Percentiles rank a stretch among this genome's conserved stretches.
Evolutionary conservation across 78 protist species (phyloP).

Genomic region (Cavenderia fasciculata): DNA sequence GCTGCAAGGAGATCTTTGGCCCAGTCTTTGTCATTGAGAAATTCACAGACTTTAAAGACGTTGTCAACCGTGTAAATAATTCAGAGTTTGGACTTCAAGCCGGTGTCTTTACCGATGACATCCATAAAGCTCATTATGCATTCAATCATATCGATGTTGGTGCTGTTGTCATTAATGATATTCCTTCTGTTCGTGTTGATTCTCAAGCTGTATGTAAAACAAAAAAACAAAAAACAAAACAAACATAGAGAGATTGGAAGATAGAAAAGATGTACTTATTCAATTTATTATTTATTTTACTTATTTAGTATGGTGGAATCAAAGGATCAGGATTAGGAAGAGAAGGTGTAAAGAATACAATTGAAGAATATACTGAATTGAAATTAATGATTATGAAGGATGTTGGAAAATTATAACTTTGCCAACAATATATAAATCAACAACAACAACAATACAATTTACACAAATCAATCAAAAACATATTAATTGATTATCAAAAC

Average conservation of each 20-base stretch:
- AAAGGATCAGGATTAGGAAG: slow-evolving; percentile 88
- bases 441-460: too few species aligned
- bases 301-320: slow-evolving; percentile 83
- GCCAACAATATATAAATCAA: too few species aligned
- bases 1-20: slow-evolving; percentile 81
- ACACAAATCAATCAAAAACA: too few species aligned
- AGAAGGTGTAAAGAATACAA: slow-evolving; percentile 86
- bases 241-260: too few species aligned
- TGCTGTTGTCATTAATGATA: slow-evolving; percentile 87
- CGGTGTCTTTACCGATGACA: slow-evolving; percentile 85
- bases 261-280: too few species aligned
- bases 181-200: slow-evolving; percentile 85
- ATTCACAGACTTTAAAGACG: slow-evolving; percentile 77
- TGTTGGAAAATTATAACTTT: too few species aligned
- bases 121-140: slow-evolving; percentile 77
- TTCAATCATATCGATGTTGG: slow-evolving; percentile 85
- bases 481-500: too few species aligned
- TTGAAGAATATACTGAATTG: slow-evolving; percentile 85
- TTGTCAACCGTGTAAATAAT: slow-evolving; percentile 60
- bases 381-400: slow-evolving; percentile 85
- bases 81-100: slow-evolving; percentile 89
- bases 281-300: not conserved
- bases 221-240: too few species aligned
- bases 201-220: slow-evolving; percentile 79
- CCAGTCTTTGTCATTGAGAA: slow-evolving; percentile 77